Base-by-base conservation (phyloP, 2,329 filamentous ascomycete genomes). In the Plectosphaerella cucumerina region DNA sequence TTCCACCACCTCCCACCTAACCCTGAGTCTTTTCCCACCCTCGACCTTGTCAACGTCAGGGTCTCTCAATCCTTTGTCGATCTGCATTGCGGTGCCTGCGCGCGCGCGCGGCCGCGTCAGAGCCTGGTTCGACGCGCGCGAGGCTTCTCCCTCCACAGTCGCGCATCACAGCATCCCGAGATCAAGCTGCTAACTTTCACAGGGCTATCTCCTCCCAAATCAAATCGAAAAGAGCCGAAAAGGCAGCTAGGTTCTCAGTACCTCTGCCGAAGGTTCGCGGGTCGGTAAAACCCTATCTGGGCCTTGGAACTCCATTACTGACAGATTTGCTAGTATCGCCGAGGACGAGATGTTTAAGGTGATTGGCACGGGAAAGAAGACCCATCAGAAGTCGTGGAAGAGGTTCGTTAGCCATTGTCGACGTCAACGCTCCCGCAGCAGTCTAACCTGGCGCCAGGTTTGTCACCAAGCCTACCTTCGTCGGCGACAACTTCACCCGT, bases 331-430 rank as follows among this genome's bases (percentile, higher is more conserved):
- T 10, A 50, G 90, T 57, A 97, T 97, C 61, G 85, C 83, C 59
- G 93, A 97, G 75, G 90, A 96, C 78, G 93, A 96, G 76, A 93
- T 97, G 87, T 97, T 97, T 78, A 93, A 90, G 73, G 92, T 96
- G 14, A 85, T 97, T 64, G 91, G 91, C 75, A 97, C 93, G 31
- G 93, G 94, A 62, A 95, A 95, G 82, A 97, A 96, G 80, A 90
- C 86, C 2, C 79, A 85, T 51, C 91, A 95, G 82, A 95, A 94
- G 79, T 78, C 78, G 51, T 81, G 86, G 86, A 89, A 89, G 74
- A 72, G 85, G 34, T 85, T 85, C 77, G 77, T 84, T 56, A 82
- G 77, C 26, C 81, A 82, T n/a, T n/a, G 60, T 14, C 31, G 14
- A 34, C 31, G 31, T 34, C 31, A 34, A n/a, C n/a, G n/a, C n/a